Evolutionary conservation across 352 stramenopile genomes (phyloP).

Genomic region (Pythium myriotylum): DNA sequence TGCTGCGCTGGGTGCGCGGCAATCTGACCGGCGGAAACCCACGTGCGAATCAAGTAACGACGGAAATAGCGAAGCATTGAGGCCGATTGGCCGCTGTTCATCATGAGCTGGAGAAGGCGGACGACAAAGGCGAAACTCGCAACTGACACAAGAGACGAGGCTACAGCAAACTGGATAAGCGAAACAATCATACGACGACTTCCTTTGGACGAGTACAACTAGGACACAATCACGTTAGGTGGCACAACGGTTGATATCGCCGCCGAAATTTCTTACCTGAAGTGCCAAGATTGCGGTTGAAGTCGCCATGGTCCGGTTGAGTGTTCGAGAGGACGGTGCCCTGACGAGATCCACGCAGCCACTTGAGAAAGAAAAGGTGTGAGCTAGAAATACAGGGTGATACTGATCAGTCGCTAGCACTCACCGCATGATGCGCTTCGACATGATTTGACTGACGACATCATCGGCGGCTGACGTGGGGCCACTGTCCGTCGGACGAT

Average conservation of each 20-base stretch:
- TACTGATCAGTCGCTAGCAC: slow-evolving; percentile 4
- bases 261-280: slow-evolving; percentile 33
- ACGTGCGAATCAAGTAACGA: slow-evolving; percentile 30
- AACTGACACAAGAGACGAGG: slow-evolving; percentile 68
- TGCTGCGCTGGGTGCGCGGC: slow-evolving; percentile 21
- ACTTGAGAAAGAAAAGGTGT: slow-evolving; percentile 16
- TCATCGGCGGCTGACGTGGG: slow-evolving; percentile 35
- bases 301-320: slow-evolving; percentile 70
- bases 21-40: slow-evolving; percentile 22
- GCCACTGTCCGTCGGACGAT: too few relatives aligned
- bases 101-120: slow-evolving; percentile 32
- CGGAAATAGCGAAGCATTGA: slow-evolving; percentile 25
- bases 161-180: slow-evolving; percentile 57
- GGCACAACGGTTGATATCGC: background rate
- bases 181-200: slow-evolving; percentile 64
- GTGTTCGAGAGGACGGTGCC: slow-evolving; percentile 51
- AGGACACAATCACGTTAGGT: slow-evolving; percentile 7
- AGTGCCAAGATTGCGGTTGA: slow-evolving; percentile 74
- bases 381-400: background rate
- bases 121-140: slow-evolving; percentile 45
- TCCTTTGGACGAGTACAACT: slow-evolving; percentile 69
- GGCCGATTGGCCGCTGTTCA: slow-evolving; percentile 13
- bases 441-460: slow-evolving; percentile 69
- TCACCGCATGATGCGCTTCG: slow-evolving; percentile 54
- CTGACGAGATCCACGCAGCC: slow-evolving; percentile 63